Conservation (phyloP, 495 filamentous ascomycete genomes). For the Neurospora terricola region DNA sequence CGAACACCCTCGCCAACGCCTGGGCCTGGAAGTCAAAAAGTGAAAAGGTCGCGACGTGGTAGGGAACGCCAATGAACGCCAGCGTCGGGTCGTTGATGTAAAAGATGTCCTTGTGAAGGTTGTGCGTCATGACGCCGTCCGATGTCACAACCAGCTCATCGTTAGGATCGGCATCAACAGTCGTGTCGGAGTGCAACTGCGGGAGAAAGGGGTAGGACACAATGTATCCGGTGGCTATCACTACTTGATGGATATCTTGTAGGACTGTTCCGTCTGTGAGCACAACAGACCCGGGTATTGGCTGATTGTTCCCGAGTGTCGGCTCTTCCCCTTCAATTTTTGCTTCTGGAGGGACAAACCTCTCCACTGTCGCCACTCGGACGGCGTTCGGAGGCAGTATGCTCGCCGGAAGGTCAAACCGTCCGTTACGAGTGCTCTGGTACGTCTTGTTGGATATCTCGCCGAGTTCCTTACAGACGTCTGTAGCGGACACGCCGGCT, state of each 20-base stretch:
- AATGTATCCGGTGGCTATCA: conserved; percentile 58
- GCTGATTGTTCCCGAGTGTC: not conserved
- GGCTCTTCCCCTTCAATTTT: conserved; percentile 3
- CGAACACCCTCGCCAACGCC: conserved; percentile 45
- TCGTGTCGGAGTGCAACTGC: conserved; percentile 30
- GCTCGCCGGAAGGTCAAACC: conserved; percentile 42
- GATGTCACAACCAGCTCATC: conserved; percentile 46
- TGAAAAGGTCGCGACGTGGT: conserved; percentile 52
- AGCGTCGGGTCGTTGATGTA: conserved; percentile 56
- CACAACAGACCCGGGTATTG: conserved; percentile 15
- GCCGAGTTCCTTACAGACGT: conserved; percentile 49
- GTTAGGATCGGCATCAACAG: conserved; percentile 26
- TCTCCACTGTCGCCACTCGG: conserved; percentile 41
- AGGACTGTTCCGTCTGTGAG: conserved; percentile 33
- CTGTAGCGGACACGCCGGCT: conserved; percentile 48
- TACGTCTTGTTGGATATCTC: conserved; percentile 40
- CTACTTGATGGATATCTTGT: conserved; percentile 41
- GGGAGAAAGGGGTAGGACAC: conserved; percentile 49
- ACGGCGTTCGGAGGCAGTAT: conserved; percentile 38
- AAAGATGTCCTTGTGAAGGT: conserved; percentile 57
- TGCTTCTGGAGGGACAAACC: conserved; percentile 16
- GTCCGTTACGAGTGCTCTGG: conserved; percentile 48
- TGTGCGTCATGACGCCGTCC: conserved; percentile 55
- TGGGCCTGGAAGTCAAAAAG: conserved; percentile 60
- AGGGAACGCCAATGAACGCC: conserved; percentile 51